A percentile compares a stretch with the other conserved stretches of the same genome.
Evolutionary conservation across 2,329 filamentous ascomycete genomes (phyloP).

Genomic region (Aspergillus spinulosporus): DNA sequence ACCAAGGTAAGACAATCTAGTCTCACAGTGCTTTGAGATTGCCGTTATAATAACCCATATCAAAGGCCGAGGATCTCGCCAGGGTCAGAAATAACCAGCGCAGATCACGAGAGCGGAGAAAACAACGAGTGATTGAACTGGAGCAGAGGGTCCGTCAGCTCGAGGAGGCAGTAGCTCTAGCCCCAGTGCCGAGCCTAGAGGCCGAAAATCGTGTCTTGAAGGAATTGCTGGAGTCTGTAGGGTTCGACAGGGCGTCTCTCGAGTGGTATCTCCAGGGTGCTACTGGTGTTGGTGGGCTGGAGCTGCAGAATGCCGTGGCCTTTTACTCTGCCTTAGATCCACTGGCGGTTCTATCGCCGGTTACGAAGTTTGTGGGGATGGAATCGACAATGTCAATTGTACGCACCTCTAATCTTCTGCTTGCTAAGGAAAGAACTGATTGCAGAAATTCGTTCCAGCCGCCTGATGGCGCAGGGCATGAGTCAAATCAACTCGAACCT

Average conservation of each 20-base stretch:
- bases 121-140: slow-evolving; percentile 1
- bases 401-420: no score
- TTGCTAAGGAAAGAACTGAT: no score
- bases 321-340: no score
- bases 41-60: background rate
- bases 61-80: slow-evolving; percentile 6
- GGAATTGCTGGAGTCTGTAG: background rate
- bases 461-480: no score
- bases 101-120: slow-evolving; percentile 7
- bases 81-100: slow-evolving; percentile 9
- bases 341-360: background rate
- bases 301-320: background rate
- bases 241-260: background rate
- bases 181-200: background rate
- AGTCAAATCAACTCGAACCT: no score
- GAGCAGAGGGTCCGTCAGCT: slow-evolving; percentile 1
- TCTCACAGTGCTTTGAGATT: background rate
- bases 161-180: background rate
- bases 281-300: background rate
- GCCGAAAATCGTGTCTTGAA: slow-evolving; percentile 3
- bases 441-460: no score
- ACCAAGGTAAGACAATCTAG: slow-evolving; percentile 3
- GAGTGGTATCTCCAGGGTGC: background rate
- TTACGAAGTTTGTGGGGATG: no score
- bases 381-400: no score